Conservation (phyloP, 208 protist genomes). For the Acanthamoeba healyi region DNA sequence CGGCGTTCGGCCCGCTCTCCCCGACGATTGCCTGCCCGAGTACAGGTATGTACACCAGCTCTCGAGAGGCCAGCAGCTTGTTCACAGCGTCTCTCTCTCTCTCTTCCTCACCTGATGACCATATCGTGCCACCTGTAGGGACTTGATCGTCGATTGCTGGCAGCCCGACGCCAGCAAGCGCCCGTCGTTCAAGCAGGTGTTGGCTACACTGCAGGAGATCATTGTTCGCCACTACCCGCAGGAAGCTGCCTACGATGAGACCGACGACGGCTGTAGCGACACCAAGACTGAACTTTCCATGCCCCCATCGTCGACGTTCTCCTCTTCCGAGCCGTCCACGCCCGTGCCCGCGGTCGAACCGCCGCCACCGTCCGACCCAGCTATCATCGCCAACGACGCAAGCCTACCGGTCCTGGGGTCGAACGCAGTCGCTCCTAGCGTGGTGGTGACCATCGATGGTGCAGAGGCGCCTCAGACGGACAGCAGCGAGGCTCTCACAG, state of each 20-base stretch:
- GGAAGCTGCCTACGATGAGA: conserved; percentile 41
- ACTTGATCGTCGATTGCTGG: conserved; percentile 62
- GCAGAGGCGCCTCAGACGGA: too few species aligned
- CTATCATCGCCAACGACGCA: too few species aligned
- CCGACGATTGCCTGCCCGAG: conserved; percentile 61
- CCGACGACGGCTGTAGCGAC: not conserved
- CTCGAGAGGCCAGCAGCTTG: too few species aligned
- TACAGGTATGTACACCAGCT: not conserved
- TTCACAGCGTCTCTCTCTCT: not conserved
- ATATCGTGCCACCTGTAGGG: not conserved
- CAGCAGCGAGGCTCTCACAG: too few species aligned
- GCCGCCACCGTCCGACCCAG: too few species aligned
- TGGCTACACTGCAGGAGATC: not conserved
- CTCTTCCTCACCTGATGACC: not conserved
- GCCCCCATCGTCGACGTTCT: too few species aligned
- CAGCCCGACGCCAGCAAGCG: not conserved
- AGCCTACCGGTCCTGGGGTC: too few species aligned
- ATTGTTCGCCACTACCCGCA: not conserved
- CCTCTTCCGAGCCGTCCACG: too few species aligned
- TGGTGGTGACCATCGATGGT: not conserved
- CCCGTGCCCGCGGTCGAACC: too few species aligned
- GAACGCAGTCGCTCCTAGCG: too few species aligned
- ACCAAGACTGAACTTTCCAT: too few species aligned
- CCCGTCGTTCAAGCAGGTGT: not conserved
- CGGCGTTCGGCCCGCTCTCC: conserved; percentile 74